Base-by-base conservation (phyloP, 345 rosid species). In the Brassica cretica region DNA sequence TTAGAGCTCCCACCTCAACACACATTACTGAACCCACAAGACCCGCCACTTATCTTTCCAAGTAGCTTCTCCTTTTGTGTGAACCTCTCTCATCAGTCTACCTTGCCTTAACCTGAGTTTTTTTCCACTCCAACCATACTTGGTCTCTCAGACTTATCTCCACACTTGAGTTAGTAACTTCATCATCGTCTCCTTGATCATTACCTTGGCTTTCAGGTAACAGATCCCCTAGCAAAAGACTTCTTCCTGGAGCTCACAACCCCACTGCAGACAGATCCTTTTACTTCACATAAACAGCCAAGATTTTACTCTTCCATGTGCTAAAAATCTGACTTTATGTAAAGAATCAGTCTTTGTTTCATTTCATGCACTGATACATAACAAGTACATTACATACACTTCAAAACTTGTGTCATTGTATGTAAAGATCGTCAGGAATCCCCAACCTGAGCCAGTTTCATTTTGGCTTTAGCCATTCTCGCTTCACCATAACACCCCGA, bases 401-500 rank as follows among this genome's bases (percentile, higher is more conserved):
- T 62, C 78, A 53, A 79, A 8, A 73, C 56, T 62, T 62, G 51
- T 79, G 55, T 49, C 55, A 49, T 5, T n/a, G 14, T 49, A 2
- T 49, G 60, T 67, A 39, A 25, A 64, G 14, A 66, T 19, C 6
- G 73, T 87, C 82, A 89, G 19, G 56, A 68, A 64, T 77, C 78
- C 74, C 74, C 24, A 59, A 67, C 67, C 76, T 74, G 81, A 84
- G 91, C 82, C 61, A 64, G 39, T 70, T 74, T 83, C 79, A 93
- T 88, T 84, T 87, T 76, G 0, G 84, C 82, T 61, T 77, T 82
- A 73, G 90, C 88, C 82, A 67, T 87, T 75, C 75, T 89, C 5
- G 87, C 97, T 29, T 88, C 94, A 66, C 81, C 25, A 16, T 64
- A 82, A 76, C 70, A 76, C 71, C 97, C 96, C 3, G 88, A 85